Evolutionary conservation across 371 early-diverging fungal genomes (phyloP).

Genomic region (Rhizomucor miehei): DNA sequence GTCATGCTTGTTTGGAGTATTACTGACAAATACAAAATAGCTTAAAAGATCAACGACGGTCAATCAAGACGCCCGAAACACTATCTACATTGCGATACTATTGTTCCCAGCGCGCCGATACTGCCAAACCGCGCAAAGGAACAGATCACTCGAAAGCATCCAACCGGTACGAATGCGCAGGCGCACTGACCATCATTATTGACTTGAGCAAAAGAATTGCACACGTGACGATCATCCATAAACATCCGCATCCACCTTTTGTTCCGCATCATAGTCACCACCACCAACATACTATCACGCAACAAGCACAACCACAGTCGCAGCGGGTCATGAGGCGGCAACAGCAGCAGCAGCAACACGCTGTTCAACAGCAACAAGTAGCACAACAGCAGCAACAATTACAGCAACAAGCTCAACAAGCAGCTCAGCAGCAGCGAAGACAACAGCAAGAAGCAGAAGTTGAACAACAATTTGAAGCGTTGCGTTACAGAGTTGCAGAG

Average conservation of each 20-base stretch:
- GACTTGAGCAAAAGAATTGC: constrained; percentile 43
- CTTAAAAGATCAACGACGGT: constrained; percentile 47
- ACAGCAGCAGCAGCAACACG: not conserved
- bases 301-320: constrained; percentile 10
- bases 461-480: constrained; percentile 31
- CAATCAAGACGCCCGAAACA: constrained; percentile 44
- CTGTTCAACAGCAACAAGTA: constrained; percentile 10
- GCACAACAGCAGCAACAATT: not conserved
- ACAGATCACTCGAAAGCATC: constrained; percentile 40
- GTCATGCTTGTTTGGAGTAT: no score
- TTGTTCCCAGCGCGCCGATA: constrained; percentile 47
- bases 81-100: constrained; percentile 46
- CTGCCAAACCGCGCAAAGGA: constrained; percentile 43
- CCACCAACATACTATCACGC: constrained; percentile 12
- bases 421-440: constrained; percentile 14
- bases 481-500: constrained; percentile 28
- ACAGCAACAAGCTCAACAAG: not conserved
- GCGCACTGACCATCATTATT: constrained; percentile 48
- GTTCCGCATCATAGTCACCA: constrained; percentile 37
- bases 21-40: constrained; percentile 11
- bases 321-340: not conserved
- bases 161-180: constrained; percentile 45
- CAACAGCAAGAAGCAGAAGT: constrained; percentile 30
- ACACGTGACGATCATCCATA: constrained; percentile 46
- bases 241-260: constrained; percentile 44